Conservation (phyloP, 176 grass and related monocot genomes). For the Miscanthus lutarioriparius region DNA sequence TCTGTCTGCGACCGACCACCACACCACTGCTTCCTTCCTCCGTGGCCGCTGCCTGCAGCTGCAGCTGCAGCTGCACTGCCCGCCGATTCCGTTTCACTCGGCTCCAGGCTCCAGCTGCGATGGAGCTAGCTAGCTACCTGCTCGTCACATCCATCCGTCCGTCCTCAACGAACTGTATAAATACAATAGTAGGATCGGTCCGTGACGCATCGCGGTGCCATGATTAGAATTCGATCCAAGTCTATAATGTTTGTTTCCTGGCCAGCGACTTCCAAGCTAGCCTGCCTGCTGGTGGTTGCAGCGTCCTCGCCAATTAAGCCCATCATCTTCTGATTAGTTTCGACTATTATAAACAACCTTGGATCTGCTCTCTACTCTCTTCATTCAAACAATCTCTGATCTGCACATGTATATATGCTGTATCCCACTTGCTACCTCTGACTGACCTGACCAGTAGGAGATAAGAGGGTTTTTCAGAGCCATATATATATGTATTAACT, state of each 20-base stretch:
- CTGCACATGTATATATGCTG: neutral
- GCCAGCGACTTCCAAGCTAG: constrained; percentile 22
- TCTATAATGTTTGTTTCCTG: constrained; percentile 3
- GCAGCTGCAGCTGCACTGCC: neutral
- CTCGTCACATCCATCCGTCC: neutral
- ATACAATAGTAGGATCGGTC: neutral
- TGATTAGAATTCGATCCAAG: neutral
- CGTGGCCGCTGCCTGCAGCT: neutral
- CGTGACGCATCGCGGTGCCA: neutral
- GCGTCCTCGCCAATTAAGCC: neutral
- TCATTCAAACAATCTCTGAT: neutral
- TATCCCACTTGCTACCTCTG: constrained; percentile 20
- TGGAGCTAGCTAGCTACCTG: no score
- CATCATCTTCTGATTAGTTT: neutral
- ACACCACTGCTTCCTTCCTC: neutral
- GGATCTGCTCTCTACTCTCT: neutral
- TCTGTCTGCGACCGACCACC: constrained; percentile 12
- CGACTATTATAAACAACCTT: neutral
- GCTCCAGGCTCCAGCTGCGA: neutral
- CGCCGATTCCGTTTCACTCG: neutral
- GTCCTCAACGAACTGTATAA: neutral
- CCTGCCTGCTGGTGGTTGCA: constrained; percentile 14
- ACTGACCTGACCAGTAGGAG: neutral
- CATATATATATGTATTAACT: neutral
- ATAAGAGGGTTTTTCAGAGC: constrained; percentile 1